These are phyloP conservation scores for Candida neerlandica DNA, from an alignment of 1,139 yeast genomes.

Conservation along the genomic window DNA sequence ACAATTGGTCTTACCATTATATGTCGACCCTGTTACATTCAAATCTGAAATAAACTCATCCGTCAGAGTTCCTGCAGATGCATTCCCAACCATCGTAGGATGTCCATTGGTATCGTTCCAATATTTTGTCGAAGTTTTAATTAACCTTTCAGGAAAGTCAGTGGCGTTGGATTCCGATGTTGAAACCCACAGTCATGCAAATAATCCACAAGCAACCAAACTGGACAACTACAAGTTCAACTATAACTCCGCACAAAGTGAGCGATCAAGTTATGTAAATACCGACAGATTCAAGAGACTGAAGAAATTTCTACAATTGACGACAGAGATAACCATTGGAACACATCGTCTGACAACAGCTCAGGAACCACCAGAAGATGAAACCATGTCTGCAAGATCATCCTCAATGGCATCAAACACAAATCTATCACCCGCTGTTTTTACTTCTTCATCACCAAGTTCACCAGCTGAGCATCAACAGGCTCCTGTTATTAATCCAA, in stretches of 20 bases:
- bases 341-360: conserved; percentile 54
- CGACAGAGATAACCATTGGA: conserved; percentile 79
- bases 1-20: conserved; percentile 78
- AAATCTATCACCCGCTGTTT: conserved; percentile 18
- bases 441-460: conserved; percentile 9
- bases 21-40: conserved; percentile 68
- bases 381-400: conserved; percentile 24
- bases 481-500: conserved; percentile 14
- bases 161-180: conserved; percentile 36
- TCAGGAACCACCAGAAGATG: conserved; percentile 7
- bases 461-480: conserved; percentile 7
- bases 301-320: conserved; percentile 75
- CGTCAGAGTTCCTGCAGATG: conserved; percentile 77
- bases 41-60: conserved; percentile 62
- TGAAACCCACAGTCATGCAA: conserved; percentile 13
- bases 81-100: conserved; percentile 81
- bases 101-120: conserved; percentile 78
- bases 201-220: conserved; percentile 14
- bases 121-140: conserved; percentile 79
- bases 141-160: conserved; percentile 59
- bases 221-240: conserved; percentile 31
- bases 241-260: conserved; percentile 30
- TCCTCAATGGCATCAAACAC: conserved; percentile 20
- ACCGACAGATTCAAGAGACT: conserved; percentile 76
- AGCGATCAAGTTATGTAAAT: conserved; percentile 58